phyloP scores from a whole-genome alignment of 805 yeast genomes.

The Kodamaea neixiangensis region DNA sequence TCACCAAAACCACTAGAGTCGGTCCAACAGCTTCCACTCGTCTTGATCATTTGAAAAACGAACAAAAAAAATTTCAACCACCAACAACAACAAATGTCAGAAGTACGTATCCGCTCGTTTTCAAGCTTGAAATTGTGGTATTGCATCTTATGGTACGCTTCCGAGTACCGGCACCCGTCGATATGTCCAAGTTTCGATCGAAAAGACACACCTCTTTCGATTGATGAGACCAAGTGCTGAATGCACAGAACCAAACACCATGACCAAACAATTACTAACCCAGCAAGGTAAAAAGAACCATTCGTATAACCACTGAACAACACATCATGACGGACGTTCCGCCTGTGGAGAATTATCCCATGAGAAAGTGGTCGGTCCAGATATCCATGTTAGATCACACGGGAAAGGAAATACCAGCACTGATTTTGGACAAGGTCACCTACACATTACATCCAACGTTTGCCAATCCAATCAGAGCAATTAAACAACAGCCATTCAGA shows the following conservation, averaged over 20 bases:
- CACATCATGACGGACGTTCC: constrained; percentile 78
- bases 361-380: constrained; percentile 90
- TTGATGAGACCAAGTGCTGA: not conserved
- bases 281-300: constrained; percentile 71
- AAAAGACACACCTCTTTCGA: not conserved
- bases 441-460: constrained; percentile 95
- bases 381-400: constrained; percentile 72
- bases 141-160: not conserved
- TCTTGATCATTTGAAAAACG: not conserved
- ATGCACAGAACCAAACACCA: not conserved
- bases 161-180: not conserved
- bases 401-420: constrained; percentile 85
- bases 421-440: constrained; percentile 86
- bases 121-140: not conserved
- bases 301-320: constrained; percentile 85
- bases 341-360: constrained; percentile 87
- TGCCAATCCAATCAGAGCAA: constrained; percentile 78
- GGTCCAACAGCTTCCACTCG: not conserved
- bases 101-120: not conserved
- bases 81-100: not conserved
- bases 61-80: not conserved
- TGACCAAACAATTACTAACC: constrained; percentile 4
- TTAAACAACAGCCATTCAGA: constrained; percentile 81
- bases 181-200: not conserved
- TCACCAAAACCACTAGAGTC: not conserved